Percentiles rank a stretch among this genome's conserved stretches.
These are phyloP conservation scores for Camillea tinctor DNA, from an alignment of 2,329 filamentous ascomycete species.

Conservation along the genomic window DNA sequence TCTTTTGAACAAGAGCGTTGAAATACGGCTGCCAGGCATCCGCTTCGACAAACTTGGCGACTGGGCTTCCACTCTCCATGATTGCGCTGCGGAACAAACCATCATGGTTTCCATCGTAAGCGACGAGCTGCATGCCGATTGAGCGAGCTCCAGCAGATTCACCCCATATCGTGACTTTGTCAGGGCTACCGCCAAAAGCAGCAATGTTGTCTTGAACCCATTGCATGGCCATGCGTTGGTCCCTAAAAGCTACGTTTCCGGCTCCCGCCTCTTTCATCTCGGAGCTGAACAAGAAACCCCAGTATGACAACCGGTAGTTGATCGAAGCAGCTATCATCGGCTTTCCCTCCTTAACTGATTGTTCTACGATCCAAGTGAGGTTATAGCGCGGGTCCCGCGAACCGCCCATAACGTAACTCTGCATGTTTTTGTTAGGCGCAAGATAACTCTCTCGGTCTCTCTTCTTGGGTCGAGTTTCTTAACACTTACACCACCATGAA, in stretches of 20 bases:
- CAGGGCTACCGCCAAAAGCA: conserved; percentile 47
- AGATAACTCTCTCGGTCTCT: not conserved
- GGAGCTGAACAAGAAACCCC: conserved; percentile 50
- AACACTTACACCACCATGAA: conserved; percentile 46
- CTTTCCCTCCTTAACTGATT: conserved; percentile 44
- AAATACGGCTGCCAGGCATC: conserved; percentile 29
- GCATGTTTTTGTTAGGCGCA: conserved; percentile 7
- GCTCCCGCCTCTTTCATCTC: conserved; percentile 42
- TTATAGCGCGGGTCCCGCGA: conserved; percentile 55
- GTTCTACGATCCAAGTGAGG: conserved; percentile 55
- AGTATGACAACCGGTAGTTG: conserved; percentile 51
- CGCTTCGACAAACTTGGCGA: not conserved
- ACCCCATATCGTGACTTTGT: conserved; percentile 51
- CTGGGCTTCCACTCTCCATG: conserved; percentile 42
- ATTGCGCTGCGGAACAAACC: conserved; percentile 54
- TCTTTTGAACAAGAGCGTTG: conserved; percentile 25
- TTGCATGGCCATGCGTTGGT: conserved; percentile 47
- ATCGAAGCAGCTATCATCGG: conserved; percentile 50
- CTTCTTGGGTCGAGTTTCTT: not conserved
- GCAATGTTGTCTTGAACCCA: conserved; percentile 53
- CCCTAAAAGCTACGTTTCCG: conserved; percentile 50
- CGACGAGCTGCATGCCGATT: conserved; percentile 49
- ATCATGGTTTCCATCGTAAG: conserved; percentile 53
- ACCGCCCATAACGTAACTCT: conserved; percentile 25
- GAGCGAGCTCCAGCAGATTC: conserved; percentile 53